Percentiles rank a stretch among this genome's conserved stretches.
These are phyloP conservation scores for Cladophialophora yegresii DNA, from an alignment of 2,329 filamentous ascomycete genomes.

Conservation along the genomic window DNA sequence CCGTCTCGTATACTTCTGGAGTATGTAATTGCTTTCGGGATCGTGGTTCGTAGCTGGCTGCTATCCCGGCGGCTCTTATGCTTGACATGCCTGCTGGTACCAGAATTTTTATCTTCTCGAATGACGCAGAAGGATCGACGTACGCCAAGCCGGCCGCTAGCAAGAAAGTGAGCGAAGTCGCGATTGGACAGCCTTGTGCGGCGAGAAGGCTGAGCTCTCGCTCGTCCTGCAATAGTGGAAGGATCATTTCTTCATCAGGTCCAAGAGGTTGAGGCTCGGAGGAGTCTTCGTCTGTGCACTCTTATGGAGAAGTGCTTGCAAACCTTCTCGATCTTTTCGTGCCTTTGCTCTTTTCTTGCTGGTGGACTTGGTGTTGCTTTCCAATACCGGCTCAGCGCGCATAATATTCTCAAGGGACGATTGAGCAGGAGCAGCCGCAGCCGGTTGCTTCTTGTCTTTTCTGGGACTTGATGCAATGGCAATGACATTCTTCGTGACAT, in stretches of 20 bases:
- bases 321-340: slow-evolving; percentile 53
- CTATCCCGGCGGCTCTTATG: background rate
- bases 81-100: background rate
- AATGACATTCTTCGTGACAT: slow-evolving; percentile 15
- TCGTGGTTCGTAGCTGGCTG: background rate
- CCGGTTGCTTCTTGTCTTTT: background rate
- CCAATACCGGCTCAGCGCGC: background rate
- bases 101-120: slow-evolving; percentile 21
- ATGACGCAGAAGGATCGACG: slow-evolving; percentile 29
- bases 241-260: slow-evolving; percentile 34
- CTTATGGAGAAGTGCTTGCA: slow-evolving; percentile 55
- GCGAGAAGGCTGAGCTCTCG: background rate
- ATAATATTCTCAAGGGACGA: background rate
- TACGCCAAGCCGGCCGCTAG: slow-evolving; percentile 29
- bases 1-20: background rate
- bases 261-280: slow-evolving; percentile 32
- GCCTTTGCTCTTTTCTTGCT: slow-evolving; percentile 60
- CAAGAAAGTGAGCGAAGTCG: slow-evolving; percentile 10
- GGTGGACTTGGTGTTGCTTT: slow-evolving; percentile 37
- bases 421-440: background rate
- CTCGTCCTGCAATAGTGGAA: background rate
- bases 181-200: slow-evolving; percentile 3
- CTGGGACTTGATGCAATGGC: background rate
- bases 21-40: background rate
- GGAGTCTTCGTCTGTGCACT: slow-evolving; percentile 16